Evolutionary conservation across 306 rosid genomes (phyloP), one percentile per base, ranked within the genome.

Genomic region (Begonia fuchsioides): DNA sequence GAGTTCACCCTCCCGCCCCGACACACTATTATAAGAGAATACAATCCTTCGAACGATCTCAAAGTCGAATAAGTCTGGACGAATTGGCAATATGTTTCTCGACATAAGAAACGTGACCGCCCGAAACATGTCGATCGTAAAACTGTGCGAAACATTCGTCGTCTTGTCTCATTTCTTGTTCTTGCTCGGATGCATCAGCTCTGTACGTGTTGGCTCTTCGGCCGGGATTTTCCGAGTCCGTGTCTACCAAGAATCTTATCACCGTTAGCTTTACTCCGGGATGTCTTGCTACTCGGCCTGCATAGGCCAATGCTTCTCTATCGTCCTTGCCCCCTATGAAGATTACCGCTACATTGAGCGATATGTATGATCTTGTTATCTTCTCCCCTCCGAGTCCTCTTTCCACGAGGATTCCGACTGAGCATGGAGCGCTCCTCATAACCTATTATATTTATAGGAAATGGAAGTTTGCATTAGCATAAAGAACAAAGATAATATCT

Each of bases 271-370:
- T 85, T 1, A 82, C 79, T 47, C 95, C 92, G 0, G 92, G 72
- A 64, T 90, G 95, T 6, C 71, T 55, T 1, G 98, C 84, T 9
- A 90, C 79, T 1, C 73, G 75, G 2, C 87, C 74, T 0, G 84
- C 80, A 11, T 76, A 90, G 8, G 87, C 82, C 1, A 90, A 73
- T 12, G 85, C 98, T 70, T 90, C 98, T 51, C 94, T 61, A 18
- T 90, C 98, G 13, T 90, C 95, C 65, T 69, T 85, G 13, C 98
- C 98, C 9, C 95, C 92, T 3, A 90, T 76, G 85, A 85, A 90
- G 52, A 85, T 66, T 18, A 74, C 79, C 1, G 87, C 95, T 26
- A 85, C 79, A 13, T 73, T 69, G 38, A 72, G 13, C 38, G 79
- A 53, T 44, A 43, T 49, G 16, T 55, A 39, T 3, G 80, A 38